Evolutionary conservation across 2,329 filamentous ascomycete species (phyloP), one percentile per base, ranked within the genome.

Genomic region (Thielaviopsis populi): DNA sequence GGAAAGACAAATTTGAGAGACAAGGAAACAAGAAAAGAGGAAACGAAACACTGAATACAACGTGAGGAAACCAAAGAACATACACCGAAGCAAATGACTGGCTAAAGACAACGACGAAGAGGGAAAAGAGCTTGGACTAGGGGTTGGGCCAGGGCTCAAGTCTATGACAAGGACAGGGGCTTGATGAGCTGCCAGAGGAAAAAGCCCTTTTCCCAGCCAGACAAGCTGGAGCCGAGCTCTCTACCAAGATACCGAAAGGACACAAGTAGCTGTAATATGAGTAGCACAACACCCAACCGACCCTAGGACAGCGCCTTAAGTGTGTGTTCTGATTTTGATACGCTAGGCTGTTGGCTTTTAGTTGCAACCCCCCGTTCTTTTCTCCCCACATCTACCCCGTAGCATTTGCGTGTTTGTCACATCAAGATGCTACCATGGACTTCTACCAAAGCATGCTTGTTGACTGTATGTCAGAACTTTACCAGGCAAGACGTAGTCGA

Each of bases 1-100:
- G 37, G 40, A 61, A 30, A 61, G 40, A 61, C 60, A 40, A 62
- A 53, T 54, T 43, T 6, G 17, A 19, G 40, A 43, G 43, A 61
- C 22, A 61, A 48, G 27, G 10, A 43, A 61, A 61, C 41, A 17
- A 43, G 19, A 46, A 43, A 61, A 46, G 40, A 61, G 59, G 24
- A 46, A 61, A 46, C 13, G 8, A 46, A 46, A 46, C 27, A 46
- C 27, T 30, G 41, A 30, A 43, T 7, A 46, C 50, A 37, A 54
- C 13, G 50, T 13, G 8, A 54, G 50, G 50, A 33, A 6, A 30
- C 6, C 17, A 30, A 37, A 54, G 50, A 30, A 27, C 19, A 50
- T 24, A 50, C 13, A 17, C 33, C n/a, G 50, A 37, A n/a, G 27
- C 24, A 2, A n/a, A 17, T 54, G 17, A 50, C 19, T 27, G 13